Evolutionary conservation across 305 asterid genomes (phyloP), one percentile per base, ranked within the genome.

Genomic region (Striga hermonthica): DNA sequence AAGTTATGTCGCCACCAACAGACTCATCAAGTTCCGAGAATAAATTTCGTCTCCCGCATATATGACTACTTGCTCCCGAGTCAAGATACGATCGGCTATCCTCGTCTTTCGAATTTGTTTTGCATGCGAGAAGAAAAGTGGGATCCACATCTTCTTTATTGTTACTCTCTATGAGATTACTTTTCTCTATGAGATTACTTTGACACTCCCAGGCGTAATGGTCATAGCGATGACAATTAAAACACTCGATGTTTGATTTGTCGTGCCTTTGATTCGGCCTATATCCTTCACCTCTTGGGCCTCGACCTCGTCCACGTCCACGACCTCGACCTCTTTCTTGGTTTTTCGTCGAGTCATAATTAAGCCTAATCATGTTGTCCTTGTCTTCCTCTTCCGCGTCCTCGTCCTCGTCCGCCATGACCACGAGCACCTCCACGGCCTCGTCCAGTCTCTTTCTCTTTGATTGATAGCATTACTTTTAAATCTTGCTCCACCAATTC

Each of bases 201-300:
- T 44, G 47, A 47, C 71, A 74, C 50, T 74, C 78, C 39, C 22
- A 68, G 8, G 74, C 67, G 54, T 57, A 69, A 28, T 69, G 71
- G 6, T 68, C 74, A 41, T 2, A n/a, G 8, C 10, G 62, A 34
- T 69, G 72, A 57, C 54, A 69, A 16, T 6, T 13, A 28, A 47
- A 66, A 14, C 66, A 68, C 44, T 74, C 49, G 11, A 68, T 40
- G 11, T 48, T 50, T 9, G 62, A 57, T 16, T 70, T n/a, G n/a
- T n/a, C n/a, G n/a, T n/a, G n/a, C n/a, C n/a, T n/a, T n/a, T n/a
- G n/a, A n/a, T n/a, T n/a, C 69, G 14, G 63, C 66, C 45, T 68
- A 41, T 60, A 37, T 37, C 41, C 41, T 37, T 6, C 41, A 37
- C 6, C 41, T 37, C 41, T 37, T 6, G 4, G 41, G 6, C 4